These are phyloP conservation scores for Xanthoconium purpureum DNA, from an alignment of 768 basidiomycete species.

Conservation along the genomic window DNA sequence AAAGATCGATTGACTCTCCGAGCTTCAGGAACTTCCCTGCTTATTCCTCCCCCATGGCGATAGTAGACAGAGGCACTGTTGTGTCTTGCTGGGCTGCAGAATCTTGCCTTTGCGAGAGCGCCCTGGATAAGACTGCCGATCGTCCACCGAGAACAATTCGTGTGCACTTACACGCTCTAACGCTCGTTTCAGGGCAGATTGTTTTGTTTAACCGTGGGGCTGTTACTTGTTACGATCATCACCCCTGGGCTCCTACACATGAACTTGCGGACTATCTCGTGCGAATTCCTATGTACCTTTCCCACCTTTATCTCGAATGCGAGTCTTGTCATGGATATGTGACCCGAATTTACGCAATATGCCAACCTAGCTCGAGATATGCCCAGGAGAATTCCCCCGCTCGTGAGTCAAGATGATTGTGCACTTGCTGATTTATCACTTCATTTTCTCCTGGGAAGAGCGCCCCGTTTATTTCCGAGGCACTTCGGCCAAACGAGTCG, in stretches of 20 bases:
- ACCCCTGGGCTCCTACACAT: slow-evolving; percentile 5
- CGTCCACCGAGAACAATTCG: slow-evolving; percentile 23
- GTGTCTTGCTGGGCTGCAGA: slow-evolving; percentile 25
- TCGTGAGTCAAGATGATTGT: slow-evolving; percentile 13
- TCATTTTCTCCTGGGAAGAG: not conserved
- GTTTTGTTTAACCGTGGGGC: slow-evolving; percentile 18
- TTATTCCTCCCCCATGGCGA: slow-evolving; percentile 16
- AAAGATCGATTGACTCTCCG: slow-evolving; percentile 15
- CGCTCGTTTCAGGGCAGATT: slow-evolving; percentile 18
- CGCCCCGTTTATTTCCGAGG: slow-evolving; percentile 14
- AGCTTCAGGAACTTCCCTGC: slow-evolving; percentile 18
- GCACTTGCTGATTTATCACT: slow-evolving; percentile 7
- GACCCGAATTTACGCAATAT: slow-evolving; percentile 8
- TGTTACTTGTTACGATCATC: slow-evolving; percentile 17
- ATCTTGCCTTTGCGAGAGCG: slow-evolving; percentile 21
- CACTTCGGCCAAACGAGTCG: slow-evolving; percentile 12
- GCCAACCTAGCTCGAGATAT: not conserved
- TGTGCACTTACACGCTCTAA: slow-evolving; percentile 25
- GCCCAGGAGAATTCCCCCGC: not conserved
- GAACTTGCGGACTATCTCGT: slow-evolving; percentile 29
- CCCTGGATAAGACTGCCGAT: slow-evolving; percentile 16
- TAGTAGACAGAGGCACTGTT: slow-evolving; percentile 20
- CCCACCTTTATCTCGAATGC: slow-evolving; percentile 4
- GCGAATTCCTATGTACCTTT: slow-evolving; percentile 27
- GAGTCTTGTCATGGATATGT: slow-evolving; percentile 12